These are phyloP conservation scores for Stevia rebaudiana DNA, from an alignment of 140 eudicot species.

Conservation along the genomic window DNA sequence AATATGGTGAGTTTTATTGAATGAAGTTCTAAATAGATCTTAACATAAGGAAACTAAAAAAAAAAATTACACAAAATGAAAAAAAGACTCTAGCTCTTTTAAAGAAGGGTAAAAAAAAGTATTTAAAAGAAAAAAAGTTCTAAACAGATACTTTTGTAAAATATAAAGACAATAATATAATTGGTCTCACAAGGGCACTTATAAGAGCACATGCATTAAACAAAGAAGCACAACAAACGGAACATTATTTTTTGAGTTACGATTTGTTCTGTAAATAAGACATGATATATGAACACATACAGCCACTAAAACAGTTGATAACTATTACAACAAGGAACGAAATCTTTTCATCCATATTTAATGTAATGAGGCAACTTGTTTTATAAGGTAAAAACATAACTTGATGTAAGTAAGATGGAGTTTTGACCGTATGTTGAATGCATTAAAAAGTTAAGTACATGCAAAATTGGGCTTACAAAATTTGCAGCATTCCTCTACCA, in stretches of 20 bases:
- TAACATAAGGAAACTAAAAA: not conserved
- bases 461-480: conserved; percentile 48
- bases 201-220: not conserved
- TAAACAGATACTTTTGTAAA: not conserved
- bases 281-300: not conserved
- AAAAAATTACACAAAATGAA: not conserved
- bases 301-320: not conserved
- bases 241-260: not conserved
- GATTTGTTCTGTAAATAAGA: not conserved
- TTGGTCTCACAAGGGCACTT: not conserved
- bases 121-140: not conserved
- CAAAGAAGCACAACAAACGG: not conserved
- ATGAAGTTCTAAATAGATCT: conserved; percentile 11
- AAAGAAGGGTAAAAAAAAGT: not conserved
- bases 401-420: not conserved
- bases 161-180: not conserved
- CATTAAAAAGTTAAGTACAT: not conserved
- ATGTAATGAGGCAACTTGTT: not conserved
- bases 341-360: not conserved
- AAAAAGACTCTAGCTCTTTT: conserved; percentile 5
- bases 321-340: not conserved
- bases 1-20: not conserved
- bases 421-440: conserved; percentile 7
- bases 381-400: too few species aligned
- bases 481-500: conserved; percentile 99